phyloP scores from a whole-genome alignment of 768 basidiomycete species.

The Russula ochroleuca region DNA sequence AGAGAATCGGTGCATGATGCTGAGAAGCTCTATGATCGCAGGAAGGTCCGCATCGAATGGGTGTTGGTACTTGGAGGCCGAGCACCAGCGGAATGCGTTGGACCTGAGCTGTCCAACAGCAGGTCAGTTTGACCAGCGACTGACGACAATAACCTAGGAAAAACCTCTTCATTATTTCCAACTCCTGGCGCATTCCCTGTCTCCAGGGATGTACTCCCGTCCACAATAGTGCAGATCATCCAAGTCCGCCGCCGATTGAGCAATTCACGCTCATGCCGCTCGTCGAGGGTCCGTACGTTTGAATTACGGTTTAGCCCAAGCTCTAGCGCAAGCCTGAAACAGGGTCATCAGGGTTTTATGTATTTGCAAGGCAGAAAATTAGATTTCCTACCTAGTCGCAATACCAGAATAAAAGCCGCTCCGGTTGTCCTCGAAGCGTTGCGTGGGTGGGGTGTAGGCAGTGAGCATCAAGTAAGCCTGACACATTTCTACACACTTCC shows the following conservation, averaged over 20 bases:
- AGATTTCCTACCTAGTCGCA: conserved; percentile 49
- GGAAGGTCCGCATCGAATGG: conserved; percentile 33
- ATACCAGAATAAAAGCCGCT: conserved; percentile 72
- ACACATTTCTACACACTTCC: conserved; percentile 68
- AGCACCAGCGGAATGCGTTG: conserved; percentile 30
- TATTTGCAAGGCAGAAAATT: not conserved
- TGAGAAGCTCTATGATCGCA: conserved; percentile 34
- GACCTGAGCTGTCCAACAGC: conserved; percentile 40
- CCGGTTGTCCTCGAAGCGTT: conserved; percentile 65
- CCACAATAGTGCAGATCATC: conserved; percentile 72
- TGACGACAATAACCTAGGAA: conserved; percentile 31
- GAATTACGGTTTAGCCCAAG: conserved; percentile 58
- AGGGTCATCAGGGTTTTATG: not conserved
- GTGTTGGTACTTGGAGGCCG: conserved; percentile 31
- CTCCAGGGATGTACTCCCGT: conserved; percentile 69
- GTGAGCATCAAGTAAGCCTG: conserved; percentile 72
- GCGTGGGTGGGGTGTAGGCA: conserved; percentile 57
- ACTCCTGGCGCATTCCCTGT: conserved; percentile 72
- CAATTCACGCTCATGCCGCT: conserved; percentile 58
- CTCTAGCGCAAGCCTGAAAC: conserved; percentile 61
- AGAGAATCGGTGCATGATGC: conserved; percentile 34
- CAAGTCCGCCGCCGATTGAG: conserved; percentile 70
- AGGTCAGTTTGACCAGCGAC: not conserved
- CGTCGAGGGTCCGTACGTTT: conserved; percentile 39
- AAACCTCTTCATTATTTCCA: conserved; percentile 57